phyloP scores from a whole-genome alignment of 306 rosid species.

The Quercus cerris region DNA sequence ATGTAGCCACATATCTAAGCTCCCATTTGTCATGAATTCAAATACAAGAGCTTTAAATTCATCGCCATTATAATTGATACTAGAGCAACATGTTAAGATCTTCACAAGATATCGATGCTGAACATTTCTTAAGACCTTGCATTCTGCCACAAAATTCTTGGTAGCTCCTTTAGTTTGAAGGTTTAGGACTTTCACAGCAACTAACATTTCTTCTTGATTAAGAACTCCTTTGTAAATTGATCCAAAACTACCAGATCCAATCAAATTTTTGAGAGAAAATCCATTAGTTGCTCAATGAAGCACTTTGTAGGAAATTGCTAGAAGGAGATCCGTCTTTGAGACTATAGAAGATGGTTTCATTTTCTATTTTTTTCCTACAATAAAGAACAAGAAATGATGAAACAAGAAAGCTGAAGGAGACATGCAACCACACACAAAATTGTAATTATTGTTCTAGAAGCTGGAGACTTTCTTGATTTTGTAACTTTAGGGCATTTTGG shows the following conservation, averaged over 20 bases:
- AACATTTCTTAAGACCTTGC: constrained; percentile 14
- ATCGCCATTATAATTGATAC: neutral
- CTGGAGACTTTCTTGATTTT: too few species aligned
- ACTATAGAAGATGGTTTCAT: too few species aligned
- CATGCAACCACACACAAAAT: too few species aligned
- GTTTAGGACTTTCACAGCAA: constrained; percentile 24
- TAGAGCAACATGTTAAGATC: constrained; percentile 26
- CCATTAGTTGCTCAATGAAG: neutral
- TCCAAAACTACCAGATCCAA: constrained; percentile 27
- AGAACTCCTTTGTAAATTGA: constrained; percentile 20
- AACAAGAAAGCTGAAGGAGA: too few species aligned
- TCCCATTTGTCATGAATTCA: constrained; percentile 6
- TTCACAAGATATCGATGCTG: constrained; percentile 11
- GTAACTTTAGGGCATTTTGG: too few species aligned
- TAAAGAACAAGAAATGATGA: too few species aligned
- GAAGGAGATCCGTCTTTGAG: too few species aligned
- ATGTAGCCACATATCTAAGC: neutral
- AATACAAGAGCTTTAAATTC: neutral
- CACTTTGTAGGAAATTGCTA: too few species aligned
- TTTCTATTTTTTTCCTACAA: too few species aligned
- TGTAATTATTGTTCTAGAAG: too few species aligned
- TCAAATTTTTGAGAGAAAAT: constrained; percentile 13
- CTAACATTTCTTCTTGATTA: neutral
- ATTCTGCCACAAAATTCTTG: constrained; percentile 24
- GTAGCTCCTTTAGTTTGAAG: constrained; percentile 1